phyloP scores from a whole-genome alignment of 1,284 basidiomycete genomes.

The Cutaneotrichosporon sp. region DNA sequence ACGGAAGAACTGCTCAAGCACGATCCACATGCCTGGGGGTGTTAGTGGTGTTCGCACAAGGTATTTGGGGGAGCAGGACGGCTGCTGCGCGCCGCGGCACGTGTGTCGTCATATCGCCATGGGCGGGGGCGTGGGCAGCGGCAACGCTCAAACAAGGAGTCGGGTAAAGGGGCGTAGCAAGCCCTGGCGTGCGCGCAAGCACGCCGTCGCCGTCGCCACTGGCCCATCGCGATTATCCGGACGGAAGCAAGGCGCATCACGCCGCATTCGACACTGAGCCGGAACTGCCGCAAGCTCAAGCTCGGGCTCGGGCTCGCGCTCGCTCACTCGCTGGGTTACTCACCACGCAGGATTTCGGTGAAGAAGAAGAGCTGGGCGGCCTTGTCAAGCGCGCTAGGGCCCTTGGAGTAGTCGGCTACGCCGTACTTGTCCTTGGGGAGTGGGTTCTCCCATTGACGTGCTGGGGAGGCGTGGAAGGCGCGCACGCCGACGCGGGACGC shows the following conservation, averaged over 20 bases:
- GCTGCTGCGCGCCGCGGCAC: neutral
- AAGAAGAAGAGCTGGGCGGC: slow-evolving; percentile 97
- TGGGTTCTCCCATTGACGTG: slow-evolving; percentile 1
- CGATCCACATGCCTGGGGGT: slow-evolving; percentile 89
- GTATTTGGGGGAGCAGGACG: too few species aligned
- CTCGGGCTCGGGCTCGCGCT: too few species aligned
- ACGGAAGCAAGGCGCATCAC: too few species aligned
- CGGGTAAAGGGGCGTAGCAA: too few species aligned
- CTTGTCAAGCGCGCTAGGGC: slow-evolving; percentile 88
- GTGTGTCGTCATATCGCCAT: neutral
- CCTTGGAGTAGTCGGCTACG: slow-evolving; percentile 50
- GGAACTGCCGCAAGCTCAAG: too few species aligned
- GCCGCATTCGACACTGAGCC: too few species aligned
- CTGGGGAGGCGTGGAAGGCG: slow-evolving; percentile 6
- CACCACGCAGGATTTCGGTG: slow-evolving; percentile 94
- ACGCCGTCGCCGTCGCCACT: too few species aligned
- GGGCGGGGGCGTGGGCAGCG: too few species aligned
- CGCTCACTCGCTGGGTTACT: slow-evolving; percentile 26
- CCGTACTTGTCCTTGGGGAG: neutral
- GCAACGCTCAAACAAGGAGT: too few species aligned
- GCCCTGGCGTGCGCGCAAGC: too few species aligned
- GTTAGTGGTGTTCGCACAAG: slow-evolving; percentile 3
- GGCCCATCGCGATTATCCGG: too few species aligned
- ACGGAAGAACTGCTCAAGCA: slow-evolving; percentile 95
- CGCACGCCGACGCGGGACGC: slow-evolving; percentile 4